Evolutionary conservation across 2,329 filamentous ascomycete species (phyloP).

Genomic region (Diatrype stigma): DNA sequence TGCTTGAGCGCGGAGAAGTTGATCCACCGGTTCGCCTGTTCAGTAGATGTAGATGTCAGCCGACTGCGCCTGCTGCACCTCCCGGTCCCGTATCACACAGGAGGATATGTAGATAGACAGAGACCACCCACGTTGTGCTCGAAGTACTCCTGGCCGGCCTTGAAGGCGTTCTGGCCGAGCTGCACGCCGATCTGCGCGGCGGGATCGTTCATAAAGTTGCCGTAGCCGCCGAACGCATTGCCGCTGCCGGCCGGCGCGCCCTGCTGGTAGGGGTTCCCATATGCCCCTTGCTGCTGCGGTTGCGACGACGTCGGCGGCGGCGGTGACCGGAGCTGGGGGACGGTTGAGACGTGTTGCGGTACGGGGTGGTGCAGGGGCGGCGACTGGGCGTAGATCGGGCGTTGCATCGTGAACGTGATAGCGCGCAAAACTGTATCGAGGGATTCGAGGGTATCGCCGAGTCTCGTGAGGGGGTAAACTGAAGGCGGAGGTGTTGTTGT

Average conservation of each 20-base stretch:
- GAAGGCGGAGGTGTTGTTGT: neutral
- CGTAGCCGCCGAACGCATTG: constrained; percentile 68
- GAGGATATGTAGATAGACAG: neutral
- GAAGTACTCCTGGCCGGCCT: constrained; percentile 87
- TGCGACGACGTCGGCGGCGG: constrained; percentile 70
- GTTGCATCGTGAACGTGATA: constrained; percentile 65
- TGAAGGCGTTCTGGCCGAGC: constrained; percentile 86
- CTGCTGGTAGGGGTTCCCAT: constrained; percentile 72
- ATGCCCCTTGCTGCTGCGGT: constrained; percentile 61
- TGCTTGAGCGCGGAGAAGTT: constrained; percentile 92
- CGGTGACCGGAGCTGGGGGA: constrained; percentile 93
- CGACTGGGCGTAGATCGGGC: constrained; percentile 78
- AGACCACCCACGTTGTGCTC: constrained; percentile 76
- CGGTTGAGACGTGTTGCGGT: constrained; percentile 96
- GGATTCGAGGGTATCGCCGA: too few relatives aligned
- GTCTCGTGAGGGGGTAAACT: too few relatives aligned
- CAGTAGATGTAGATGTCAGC: constrained; percentile 5
- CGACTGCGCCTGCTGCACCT: neutral
- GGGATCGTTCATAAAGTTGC: constrained; percentile 92
- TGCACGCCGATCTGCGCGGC: constrained; percentile 93
- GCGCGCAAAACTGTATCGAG: neutral
- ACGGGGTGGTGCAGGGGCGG: constrained; percentile 95
- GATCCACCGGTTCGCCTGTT: constrained; percentile 66
- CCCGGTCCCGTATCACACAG: neutral
- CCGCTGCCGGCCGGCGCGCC: constrained; percentile 41